Percentiles rank a stretch among this genome's conserved stretches.
Conservation (phyloP, 2,329 filamentous ascomycete species). For the Fragosphaeria purpurea region DNA sequence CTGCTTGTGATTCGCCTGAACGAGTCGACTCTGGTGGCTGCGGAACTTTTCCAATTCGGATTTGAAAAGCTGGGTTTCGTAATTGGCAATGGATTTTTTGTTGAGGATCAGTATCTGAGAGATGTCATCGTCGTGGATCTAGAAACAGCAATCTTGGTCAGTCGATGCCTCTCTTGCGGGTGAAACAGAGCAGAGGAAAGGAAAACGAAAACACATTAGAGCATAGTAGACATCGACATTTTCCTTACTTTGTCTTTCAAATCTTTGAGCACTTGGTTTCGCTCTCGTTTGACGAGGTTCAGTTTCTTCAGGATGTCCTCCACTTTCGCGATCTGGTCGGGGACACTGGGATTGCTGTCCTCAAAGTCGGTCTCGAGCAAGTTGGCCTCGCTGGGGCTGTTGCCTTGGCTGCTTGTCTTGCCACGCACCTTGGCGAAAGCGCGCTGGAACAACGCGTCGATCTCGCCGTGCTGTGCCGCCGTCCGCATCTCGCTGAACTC, state of each 20-base stretch:
- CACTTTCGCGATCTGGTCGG: conserved; percentile 80
- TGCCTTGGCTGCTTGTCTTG: conserved; percentile 49
- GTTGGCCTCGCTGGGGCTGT: conserved; percentile 61
- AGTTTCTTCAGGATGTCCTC: conserved; percentile 87
- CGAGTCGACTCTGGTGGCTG: conserved; percentile 78
- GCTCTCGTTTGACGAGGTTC: conserved; percentile 83
- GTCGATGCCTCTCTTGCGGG: neutral
- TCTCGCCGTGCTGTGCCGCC: conserved; percentile 76
- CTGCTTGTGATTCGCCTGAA: conserved; percentile 94
- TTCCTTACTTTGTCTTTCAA: conserved; percentile 82
- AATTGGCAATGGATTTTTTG: conserved; percentile 90
- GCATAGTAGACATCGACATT: neutral
- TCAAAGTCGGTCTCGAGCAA: conserved; percentile 88
- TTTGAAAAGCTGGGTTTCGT: conserved; percentile 87
- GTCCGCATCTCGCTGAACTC: conserved; percentile 94
- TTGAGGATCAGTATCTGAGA: conserved; percentile 95
- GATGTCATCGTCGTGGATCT: conserved; percentile 95
- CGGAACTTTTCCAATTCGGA: conserved; percentile 96
- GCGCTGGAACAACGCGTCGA: conserved; percentile 79
- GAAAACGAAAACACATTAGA: neutral
- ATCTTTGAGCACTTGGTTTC: conserved; percentile 87
- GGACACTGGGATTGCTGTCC: conserved; percentile 67
- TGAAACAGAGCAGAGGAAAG: neutral
- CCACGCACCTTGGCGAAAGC: conserved; percentile 71
- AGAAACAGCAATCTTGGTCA: neutral